A percentile compares a stretch with the other conserved stretches of the same genome.
phyloP scores from a whole-genome alignment of 768 basidiomycete species.

The Leccinum longicurvipes region DNA sequence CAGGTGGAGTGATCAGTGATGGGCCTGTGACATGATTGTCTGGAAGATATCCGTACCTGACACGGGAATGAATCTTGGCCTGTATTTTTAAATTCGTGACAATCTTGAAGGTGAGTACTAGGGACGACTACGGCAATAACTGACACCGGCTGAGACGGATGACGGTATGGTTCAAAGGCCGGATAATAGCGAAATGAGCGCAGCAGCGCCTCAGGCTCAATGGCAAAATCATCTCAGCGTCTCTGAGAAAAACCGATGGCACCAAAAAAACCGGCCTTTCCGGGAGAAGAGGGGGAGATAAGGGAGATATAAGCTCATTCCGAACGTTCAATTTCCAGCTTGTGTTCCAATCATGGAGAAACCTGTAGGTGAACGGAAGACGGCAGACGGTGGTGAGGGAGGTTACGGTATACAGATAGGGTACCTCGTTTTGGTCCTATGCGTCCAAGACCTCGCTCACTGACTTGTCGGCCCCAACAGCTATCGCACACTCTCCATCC shows the following conservation, averaged over 20 bases:
- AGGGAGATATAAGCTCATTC: slow-evolving; percentile 13
- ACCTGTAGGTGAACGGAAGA: slow-evolving; percentile 6
- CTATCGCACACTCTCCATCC: slow-evolving; percentile 46
- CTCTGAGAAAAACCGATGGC: neutral
- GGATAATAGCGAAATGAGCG: slow-evolving; percentile 28
- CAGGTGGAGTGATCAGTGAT: neutral
- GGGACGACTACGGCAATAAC: neutral
- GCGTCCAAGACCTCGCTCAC: neutral
- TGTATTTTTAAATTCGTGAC: neutral
- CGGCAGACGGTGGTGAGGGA: slow-evolving; percentile 10
- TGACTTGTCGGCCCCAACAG: slow-evolving; percentile 13
- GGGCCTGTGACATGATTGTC: neutral
- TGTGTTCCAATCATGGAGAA: slow-evolving; percentile 19
- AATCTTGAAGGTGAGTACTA: slow-evolving; percentile 1
- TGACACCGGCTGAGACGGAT: neutral
- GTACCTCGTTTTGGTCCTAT: slow-evolving; percentile 1
- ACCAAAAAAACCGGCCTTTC: neutral
- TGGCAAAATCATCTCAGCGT: slow-evolving; percentile 25
- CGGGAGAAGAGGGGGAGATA: slow-evolving; percentile 5
- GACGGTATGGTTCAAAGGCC: neutral
- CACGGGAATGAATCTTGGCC: neutral
- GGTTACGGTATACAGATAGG: slow-evolving; percentile 32
- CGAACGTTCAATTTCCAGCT: neutral
- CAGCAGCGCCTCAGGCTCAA: slow-evolving; percentile 13
- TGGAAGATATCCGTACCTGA: neutral